Evolutionary conservation across 2,329 filamentous ascomycete species (phyloP), one percentile per base, ranked within the genome.

Genomic region (Xylariomycetidae sp.): DNA sequence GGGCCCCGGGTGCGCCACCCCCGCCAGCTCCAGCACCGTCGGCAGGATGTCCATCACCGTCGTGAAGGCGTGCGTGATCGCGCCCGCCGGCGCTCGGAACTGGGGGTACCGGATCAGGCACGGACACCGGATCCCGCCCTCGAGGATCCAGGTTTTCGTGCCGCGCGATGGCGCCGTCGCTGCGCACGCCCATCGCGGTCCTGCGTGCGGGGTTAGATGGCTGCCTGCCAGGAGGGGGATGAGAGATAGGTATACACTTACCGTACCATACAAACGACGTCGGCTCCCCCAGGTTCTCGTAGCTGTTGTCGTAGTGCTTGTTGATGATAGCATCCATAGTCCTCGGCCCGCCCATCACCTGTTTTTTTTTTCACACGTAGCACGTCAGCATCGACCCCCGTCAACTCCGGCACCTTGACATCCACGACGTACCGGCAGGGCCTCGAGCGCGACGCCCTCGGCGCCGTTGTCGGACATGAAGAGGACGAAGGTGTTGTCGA

Each of bases 401-500:
- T n/a, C n/a, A n/a, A n/a, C n/a, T n/a, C n/a, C n/a, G n/a, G n/a
- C n/a, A n/a, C n/a, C n/a, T n/a, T n/a, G n/a, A n/a, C n/a, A n/a
- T n/a, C n/a, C n/a, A n/a, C n/a, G n/a, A n/a, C n/a, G n/a, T 23
- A 23, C 9, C 9, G 25, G 25, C 9, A 26, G 10, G 7, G 25
- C 25, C 25, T 26, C 25, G 8, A 26, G 46, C 25, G 13, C 9
- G 15, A 14, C 13, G 25, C 25, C 25, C 25, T 26, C 25, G 13
- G 25, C 25, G 6, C 25, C 25, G 25, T 26, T 26, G 25, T 26
- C 25, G 8, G 25, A 26, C 25, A 26, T 26, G 25, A 26, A 26
- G 10, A 26, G 60, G 26, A 74, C 59, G 36, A 74, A 65, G 5
- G 69, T 74, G 25, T 26, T 26, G 25, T 26, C 68, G 2, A 70